These are phyloP conservation scores for Aspergillus ostianus DNA, from an alignment of 495 filamentous ascomycete genomes.

Conservation along the genomic window DNA sequence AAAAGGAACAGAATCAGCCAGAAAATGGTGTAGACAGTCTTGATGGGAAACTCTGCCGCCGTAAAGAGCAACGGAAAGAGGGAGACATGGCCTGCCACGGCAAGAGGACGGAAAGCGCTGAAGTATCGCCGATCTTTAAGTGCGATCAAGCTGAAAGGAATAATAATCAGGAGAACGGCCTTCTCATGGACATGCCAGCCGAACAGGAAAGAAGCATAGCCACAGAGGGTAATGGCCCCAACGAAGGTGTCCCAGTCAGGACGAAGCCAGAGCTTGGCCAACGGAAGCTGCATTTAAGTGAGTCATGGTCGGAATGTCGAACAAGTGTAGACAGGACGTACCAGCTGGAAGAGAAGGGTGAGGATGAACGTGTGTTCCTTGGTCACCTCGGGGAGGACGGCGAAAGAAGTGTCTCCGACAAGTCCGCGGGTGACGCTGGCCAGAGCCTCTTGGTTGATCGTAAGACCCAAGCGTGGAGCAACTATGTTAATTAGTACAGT, in stretches of 20 bases:
- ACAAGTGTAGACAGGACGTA: constrained; percentile 32
- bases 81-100: constrained; percentile 90
- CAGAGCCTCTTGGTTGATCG: constrained; percentile 69
- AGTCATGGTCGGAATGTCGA: constrained; percentile 2
- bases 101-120: constrained; percentile 86
- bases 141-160: constrained; percentile 92
- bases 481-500: constrained; percentile 47
- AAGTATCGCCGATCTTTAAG: constrained; percentile 90
- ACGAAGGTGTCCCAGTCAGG: constrained; percentile 88
- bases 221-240: constrained; percentile 88
- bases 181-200: constrained; percentile 99
- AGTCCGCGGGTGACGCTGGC: constrained; percentile 89
- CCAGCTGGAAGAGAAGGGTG: constrained; percentile 79
- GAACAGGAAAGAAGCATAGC: constrained; percentile 94
- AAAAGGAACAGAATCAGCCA: constrained; percentile 87
- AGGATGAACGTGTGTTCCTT: constrained; percentile 76
- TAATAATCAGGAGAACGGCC: constrained; percentile 88
- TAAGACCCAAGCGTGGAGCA: constrained; percentile 73
- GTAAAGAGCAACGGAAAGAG: constrained; percentile 95
- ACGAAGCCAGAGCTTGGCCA: constrained; percentile 76
- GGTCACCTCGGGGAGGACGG: constrained; percentile 82
- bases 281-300: constrained; percentile 51
- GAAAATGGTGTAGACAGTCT: constrained; percentile 87
- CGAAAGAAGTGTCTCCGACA: constrained; percentile 94
- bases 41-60: constrained; percentile 85